Base-by-base conservation (phyloP, 768 basidiomycete species). In the Goffeauzyma gilvescens region DNA sequence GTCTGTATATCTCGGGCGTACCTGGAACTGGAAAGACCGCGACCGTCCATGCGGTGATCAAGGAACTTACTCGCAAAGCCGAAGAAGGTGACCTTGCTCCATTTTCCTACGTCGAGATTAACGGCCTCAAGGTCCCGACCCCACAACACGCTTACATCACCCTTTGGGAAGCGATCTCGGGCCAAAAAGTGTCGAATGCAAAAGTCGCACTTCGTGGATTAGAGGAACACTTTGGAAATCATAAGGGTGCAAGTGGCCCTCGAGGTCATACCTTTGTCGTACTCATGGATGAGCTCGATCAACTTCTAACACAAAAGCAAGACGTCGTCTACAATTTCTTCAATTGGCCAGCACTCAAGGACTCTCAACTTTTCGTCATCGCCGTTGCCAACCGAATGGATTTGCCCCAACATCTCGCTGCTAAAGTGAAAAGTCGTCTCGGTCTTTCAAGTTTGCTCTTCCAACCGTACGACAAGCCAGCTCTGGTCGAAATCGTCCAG, bases 321-420 rank as follows among this genome's bases (percentile, higher is more conserved):
- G 90, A 98, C 45, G 90, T 98, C 8, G 81, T 98, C 17, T 98
- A 98, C 66, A 95, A 95, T 57, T 96, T 98, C 66, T 96, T 96
- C 72, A 96, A 98, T 60, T 98, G 93, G 90, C 93, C 93, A 2
- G 90, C 87, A 3, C 68, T 93, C 38, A 71, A 73, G 0, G 77
- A 76, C 15, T 87, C 85, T 45, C 83, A 81, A 60, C 72, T 98
- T 5, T 77, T 95, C 39, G 93, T 98, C 2, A 74, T 98, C 38
- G 90, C 93, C 0, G 87, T 98, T 1, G 93, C 93, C 6, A 98
- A 96, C 59, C 87, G 90, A 23, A 90, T 93, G 82, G 90, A 96
- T 57, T 70, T 96, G 41, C 93, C 93, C 0, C 90, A 96, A 63
- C 72, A 90, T 33, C 80, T 98, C 75, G 79, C 72, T 2, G 86